Evolutionary conservation across 164 flowering plant genomes (phyloP).

Genomic region (grape (Vitis vinifera)): ASM3070453v1 NC_081805.1:8301501-8302000

Average conservation of each 20-base stretch:
- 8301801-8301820: constrained; percentile 57
- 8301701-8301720: constrained; percentile 42
- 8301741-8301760: constrained; percentile 51
- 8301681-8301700: constrained; percentile 50
- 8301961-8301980: constrained; percentile 49
- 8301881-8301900: constrained; percentile 89
- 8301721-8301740: constrained; percentile 58
- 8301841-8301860: constrained; percentile 35
- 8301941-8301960: constrained; percentile 51
- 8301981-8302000: constrained; percentile 49
- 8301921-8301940: constrained; percentile 56
- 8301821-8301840: constrained; percentile 55
- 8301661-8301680: constrained; percentile 59
- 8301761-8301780: constrained; percentile 39
- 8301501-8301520: too few species aligned
- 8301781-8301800: constrained; percentile 41
- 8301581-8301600: background rate
- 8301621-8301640: constrained; percentile 41
- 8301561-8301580: background rate
- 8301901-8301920: constrained; percentile 59
- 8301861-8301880: constrained; percentile 53
- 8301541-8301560: too few species aligned
- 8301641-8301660: constrained; percentile 46
- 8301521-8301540: too few species aligned
- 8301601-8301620: constrained; percentile 35